Base-by-base conservation (phyloP, 1,284 basidiomycete species). In the Boletus smithii region DNA sequence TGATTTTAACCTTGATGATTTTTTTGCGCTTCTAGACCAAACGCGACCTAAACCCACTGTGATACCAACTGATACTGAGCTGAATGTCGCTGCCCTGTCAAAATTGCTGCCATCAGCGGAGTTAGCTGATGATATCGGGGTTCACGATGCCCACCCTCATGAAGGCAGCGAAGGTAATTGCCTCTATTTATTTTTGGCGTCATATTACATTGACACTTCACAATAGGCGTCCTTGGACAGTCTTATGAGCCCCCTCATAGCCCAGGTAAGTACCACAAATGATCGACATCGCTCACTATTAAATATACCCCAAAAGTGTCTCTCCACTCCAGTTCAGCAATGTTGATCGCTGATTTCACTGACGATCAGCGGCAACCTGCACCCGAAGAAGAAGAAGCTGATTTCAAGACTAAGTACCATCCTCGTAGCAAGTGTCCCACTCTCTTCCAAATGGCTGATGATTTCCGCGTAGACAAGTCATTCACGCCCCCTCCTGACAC, bases 321-420 rank as follows among this genome's bases (percentile, higher is more conserved):
- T 4, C 16, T 8, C 17, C 32, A 34, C 4, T 18, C 17, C 8
- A 8, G 9, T 5, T 18, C n/a, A 16, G 14, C n/a, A 7, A 34
- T 34, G 17, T 34, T 8, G 4, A 18, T 34, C 9, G 3, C 32
- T 3, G 9, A 18, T 34, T 16, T 8, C 13, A 10, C 18, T 34
- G 17, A 34, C 8, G 17, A 34, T 11, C 32, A 34, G 32, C 32
- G 6, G 16, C 3, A 3, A 32, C 6, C 30, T 16, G n/a, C 31
- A 24, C 8, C 31, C 14, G 11, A 26, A 4, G 32, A 20, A 44
- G 8, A 20, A 10, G 4, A 17, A 2, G 3, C 31, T 3, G 29
- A 53, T 4, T 54, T 54, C 44, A 54, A 51, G 43, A 50, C 42
- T 3, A 40, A 54, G 9, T 50, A 37, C 7, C 52, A 54, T 13